Evolutionary conservation across 2,329 filamentous ascomycete genomes (phyloP).

Genomic region (Bipolaris victoriae): DNA sequence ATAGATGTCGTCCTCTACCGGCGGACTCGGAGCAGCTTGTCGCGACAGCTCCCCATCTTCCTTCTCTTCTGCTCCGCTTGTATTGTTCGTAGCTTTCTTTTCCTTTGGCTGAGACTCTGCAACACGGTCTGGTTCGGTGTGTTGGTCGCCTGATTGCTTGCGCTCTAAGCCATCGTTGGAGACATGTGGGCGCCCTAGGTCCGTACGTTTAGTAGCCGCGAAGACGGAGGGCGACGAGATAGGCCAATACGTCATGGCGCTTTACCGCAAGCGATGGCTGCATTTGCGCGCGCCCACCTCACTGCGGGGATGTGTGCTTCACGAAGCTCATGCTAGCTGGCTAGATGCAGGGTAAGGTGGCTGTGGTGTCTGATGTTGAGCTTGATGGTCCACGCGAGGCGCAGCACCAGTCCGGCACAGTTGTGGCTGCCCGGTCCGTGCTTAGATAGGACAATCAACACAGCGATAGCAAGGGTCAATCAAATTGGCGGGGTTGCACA

Average conservation of each 20-base stretch:
- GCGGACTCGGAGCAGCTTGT: slow-evolving; percentile 13
- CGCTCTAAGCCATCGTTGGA: slow-evolving; percentile 64
- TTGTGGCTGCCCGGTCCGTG: slow-evolving; percentile 20
- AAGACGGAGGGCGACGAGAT: slow-evolving; percentile 84
- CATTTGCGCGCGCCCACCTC: slow-evolving; percentile 47
- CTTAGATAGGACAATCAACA: slow-evolving; percentile 1
- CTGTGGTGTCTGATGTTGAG: slow-evolving; percentile 30
- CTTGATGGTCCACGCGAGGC: slow-evolving; percentile 16
- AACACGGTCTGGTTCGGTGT: slow-evolving; percentile 20
- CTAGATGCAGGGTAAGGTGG: slow-evolving; percentile 32
- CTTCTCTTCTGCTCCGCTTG: slow-evolving; percentile 20
- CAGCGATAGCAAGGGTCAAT: neutral
- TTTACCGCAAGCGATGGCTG: slow-evolving; percentile 45
- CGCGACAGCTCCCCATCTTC: slow-evolving; percentile 9
- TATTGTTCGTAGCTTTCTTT: slow-evolving; percentile 13
- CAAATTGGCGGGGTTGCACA: too few relatives aligned
- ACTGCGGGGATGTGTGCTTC: slow-evolving; percentile 34
- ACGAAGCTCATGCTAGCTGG: slow-evolving; percentile 32
- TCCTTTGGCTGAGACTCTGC: slow-evolving; percentile 18
- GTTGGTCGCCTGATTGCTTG: slow-evolving; percentile 29
- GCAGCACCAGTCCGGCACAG: slow-evolving; percentile 20
- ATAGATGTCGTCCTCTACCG: slow-evolving; percentile 50
- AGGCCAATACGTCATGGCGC: slow-evolving; percentile 83
- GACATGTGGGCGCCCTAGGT: slow-evolving; percentile 60
- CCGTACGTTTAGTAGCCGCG: slow-evolving; percentile 72